A percentile compares a stretch with the other conserved stretches of the same genome.
Conservation (phyloP, 345 rosid species). For the Boechera stricta region DNA sequence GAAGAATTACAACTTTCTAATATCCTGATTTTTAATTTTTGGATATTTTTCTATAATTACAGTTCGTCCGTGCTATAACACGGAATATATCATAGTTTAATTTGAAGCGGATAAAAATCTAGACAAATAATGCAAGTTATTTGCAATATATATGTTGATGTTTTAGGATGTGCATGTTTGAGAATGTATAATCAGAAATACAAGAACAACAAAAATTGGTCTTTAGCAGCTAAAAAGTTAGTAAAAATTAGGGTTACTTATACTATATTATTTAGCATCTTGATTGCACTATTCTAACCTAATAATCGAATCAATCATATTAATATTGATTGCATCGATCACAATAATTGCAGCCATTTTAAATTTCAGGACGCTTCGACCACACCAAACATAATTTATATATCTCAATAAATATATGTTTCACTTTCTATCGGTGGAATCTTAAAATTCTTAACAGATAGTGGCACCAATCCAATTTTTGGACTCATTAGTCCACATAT, state of each 20-base stretch:
- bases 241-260: not conserved
- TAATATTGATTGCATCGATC: slow-evolving; percentile 12
- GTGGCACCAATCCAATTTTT: not conserved
- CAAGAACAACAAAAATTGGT: not conserved
- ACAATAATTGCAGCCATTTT: slow-evolving; percentile 11
- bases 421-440: not conserved
- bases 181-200: not conserved
- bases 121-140: too few relatives aligned
- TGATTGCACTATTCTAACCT: slow-evolving; percentile 6
- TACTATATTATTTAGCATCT: not conserved
- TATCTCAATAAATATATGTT: not conserved
- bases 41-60: too few relatives aligned
- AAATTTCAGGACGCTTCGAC: not conserved
- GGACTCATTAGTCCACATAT: not conserved
- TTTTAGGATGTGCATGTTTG: not conserved
- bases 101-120: too few relatives aligned
- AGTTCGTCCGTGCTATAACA: too few relatives aligned
- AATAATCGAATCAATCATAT: slow-evolving; percentile 19
- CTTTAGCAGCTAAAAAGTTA: not conserved
- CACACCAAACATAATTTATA: slow-evolving; percentile 1
- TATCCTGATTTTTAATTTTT: too few relatives aligned
- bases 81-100: too few relatives aligned
- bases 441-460: slow-evolving; percentile 25
- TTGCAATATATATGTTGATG: too few relatives aligned
- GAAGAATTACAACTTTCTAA: too few relatives aligned